Evolutionary conservation across 108 stramenopile species (phyloP).

Genomic region (Mayamaea pseudoterrestris): DNA sequence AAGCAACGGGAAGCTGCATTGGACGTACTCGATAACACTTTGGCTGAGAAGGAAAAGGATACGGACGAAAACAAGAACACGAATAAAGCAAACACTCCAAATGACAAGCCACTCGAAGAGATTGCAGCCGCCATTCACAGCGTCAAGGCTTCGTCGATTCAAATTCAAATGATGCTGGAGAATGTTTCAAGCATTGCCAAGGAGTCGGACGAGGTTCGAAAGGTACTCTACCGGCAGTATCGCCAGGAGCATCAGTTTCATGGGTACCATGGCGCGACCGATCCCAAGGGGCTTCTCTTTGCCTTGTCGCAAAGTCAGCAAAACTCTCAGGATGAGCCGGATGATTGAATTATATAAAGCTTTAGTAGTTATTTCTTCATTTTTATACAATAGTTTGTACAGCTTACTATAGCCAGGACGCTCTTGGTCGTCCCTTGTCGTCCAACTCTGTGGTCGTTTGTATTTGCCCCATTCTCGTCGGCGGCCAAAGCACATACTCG

Average conservation of each 20-base stretch:
- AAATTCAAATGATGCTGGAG: slow-evolving; percentile 23
- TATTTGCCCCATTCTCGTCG: slow-evolving; percentile 42
- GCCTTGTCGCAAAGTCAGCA: slow-evolving; percentile 19
- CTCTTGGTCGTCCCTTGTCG: background rate
- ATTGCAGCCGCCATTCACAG: too few species aligned
- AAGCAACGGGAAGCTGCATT: background rate
- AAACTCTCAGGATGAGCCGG: slow-evolving; percentile 5
- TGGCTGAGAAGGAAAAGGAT: background rate
- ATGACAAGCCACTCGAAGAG: slow-evolving; percentile 18
- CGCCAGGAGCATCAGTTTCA: slow-evolving; percentile 26
- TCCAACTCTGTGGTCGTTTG: background rate
- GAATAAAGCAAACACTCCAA: background rate
- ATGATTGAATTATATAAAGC: background rate
- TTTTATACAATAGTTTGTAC: background rate
- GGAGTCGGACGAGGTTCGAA: slow-evolving; percentile 9
- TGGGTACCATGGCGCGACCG: slow-evolving; percentile 24
- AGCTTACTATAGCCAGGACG: background rate
- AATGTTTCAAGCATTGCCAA: background rate
- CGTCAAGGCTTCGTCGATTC: slow-evolving; percentile 19
- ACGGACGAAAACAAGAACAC: slow-evolving; percentile 1
- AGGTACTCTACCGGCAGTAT: slow-evolving; percentile 33
- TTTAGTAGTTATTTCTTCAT: background rate
- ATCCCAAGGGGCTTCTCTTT: slow-evolving; percentile 32
- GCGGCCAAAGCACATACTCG: slow-evolving; percentile 67
- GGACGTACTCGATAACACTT: background rate